Conservation (phyloP, 768 basidiomycete species). For the Cystofilobasidium capitatum region DNA sequence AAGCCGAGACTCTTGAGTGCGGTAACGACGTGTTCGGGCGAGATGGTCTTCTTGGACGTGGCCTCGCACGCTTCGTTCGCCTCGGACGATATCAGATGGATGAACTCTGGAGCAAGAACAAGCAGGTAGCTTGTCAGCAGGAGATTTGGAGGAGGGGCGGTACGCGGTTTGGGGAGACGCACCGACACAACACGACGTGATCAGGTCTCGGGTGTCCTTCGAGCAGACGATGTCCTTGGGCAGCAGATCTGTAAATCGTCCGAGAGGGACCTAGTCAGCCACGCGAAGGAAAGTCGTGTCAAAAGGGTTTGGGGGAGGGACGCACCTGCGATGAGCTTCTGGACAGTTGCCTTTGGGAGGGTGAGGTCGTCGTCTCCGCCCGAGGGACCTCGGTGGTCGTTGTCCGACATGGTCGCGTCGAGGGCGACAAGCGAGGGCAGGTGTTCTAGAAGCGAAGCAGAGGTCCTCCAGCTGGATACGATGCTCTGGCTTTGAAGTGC, state of each 20-base stretch:
- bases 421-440: background rate
- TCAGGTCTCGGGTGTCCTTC: constrained; percentile 92
- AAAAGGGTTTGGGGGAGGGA: background rate
- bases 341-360: constrained; percentile 90
- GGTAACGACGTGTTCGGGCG: constrained; percentile 88
- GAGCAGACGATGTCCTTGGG: constrained; percentile 78
- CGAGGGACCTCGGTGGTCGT: constrained; percentile 1
- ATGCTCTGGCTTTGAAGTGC: too few relatives aligned
- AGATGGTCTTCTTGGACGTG: constrained; percentile 97
- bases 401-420: background rate
- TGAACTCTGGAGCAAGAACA: constrained; percentile 66
- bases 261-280: background rate
- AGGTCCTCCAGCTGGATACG: too few relatives aligned
- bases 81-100: constrained; percentile 91
- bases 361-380: constrained; percentile 82
- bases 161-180: constrained; percentile 30
- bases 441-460: too few relatives aligned
- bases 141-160: background rate
- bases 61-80: constrained; percentile 97
- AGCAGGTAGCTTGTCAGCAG: background rate
- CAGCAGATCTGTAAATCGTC: constrained; percentile 57
- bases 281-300: constrained; percentile 18
- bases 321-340: constrained; percentile 88
- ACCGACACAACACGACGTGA: constrained; percentile 99
- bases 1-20: constrained; percentile 93